phyloP scores from a whole-genome alignment of 306 rosid genomes.

The Hippophae gyantsensis region DNA sequence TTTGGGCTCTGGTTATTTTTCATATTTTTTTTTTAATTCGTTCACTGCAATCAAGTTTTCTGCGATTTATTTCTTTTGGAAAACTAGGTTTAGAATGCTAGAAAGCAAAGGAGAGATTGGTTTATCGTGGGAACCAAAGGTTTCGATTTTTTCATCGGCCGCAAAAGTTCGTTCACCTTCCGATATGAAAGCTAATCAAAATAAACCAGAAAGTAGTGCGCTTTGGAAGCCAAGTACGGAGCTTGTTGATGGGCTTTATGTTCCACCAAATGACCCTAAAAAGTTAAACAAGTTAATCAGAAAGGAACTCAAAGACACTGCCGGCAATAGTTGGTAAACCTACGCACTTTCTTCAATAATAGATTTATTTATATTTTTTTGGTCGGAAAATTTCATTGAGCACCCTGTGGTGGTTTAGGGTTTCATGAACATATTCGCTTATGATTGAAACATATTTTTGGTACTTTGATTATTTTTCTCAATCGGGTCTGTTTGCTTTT shows the following conservation, averaged over 20 bases:
- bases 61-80: too few species aligned
- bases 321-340: constrained; percentile 58
- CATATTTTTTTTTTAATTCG: too few species aligned
- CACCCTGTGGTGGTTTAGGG: background rate
- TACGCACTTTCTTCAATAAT: background rate
- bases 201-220: constrained; percentile 22
- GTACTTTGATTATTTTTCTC: background rate
- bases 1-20: too few species aligned
- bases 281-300: constrained; percentile 46
- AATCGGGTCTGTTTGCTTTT: background rate
- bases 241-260: constrained; percentile 71
- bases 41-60: too few species aligned
- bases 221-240: constrained; percentile 54
- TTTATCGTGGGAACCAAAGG: constrained; percentile 69
- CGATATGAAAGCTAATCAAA: constrained; percentile 19
- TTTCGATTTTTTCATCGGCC: constrained; percentile 34
- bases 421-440: too few species aligned
- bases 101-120: constrained; percentile 46
- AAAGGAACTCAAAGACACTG: constrained; percentile 62
- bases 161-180: constrained; percentile 12
- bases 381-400: background rate
- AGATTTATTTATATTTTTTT: constrained; percentile 2
- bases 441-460: background rate
- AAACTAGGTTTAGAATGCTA: constrained; percentile 26
- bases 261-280: constrained; percentile 61